A percentile compares a stretch with the other conserved stretches of the same genome.
These are phyloP conservation scores for Porphyrellus cyaneotinctus DNA, from an alignment of 768 basidiomycete species.

Conservation along the genomic window DNA sequence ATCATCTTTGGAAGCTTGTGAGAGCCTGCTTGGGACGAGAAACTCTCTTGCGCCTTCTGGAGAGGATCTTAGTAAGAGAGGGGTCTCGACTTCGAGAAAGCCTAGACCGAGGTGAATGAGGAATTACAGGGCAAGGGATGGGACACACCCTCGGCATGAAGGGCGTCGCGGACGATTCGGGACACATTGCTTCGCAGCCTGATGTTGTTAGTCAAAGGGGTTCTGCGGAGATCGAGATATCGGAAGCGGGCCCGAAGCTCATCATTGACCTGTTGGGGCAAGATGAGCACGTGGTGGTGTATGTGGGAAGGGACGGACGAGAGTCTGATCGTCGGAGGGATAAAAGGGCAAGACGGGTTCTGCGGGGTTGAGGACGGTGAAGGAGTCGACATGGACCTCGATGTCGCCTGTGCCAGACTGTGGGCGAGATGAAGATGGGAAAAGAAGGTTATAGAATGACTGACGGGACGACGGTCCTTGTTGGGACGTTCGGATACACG, in stretches of 20 bases:
- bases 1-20: constrained; percentile 18
- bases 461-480: constrained; percentile 58
- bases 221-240: constrained; percentile 83
- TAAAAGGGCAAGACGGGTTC: constrained; percentile 71
- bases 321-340: constrained; percentile 69
- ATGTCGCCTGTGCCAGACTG: constrained; percentile 69
- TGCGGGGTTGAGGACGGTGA: constrained; percentile 79
- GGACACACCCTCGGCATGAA: constrained; percentile 67
- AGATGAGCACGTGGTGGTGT: not conserved
- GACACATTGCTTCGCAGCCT: constrained; percentile 81
- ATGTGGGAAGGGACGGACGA: constrained; percentile 48
- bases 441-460: constrained; percentile 19
- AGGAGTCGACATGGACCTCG: constrained; percentile 71
- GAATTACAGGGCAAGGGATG: constrained; percentile 2
- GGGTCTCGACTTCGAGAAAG: constrained; percentile 93
- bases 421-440: constrained; percentile 6
- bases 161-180: constrained; percentile 64
- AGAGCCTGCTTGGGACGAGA: constrained; percentile 73
- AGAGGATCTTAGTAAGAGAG: constrained; percentile 83
- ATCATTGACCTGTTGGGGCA: constrained; percentile 64
- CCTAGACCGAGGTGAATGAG: constrained; percentile 40
- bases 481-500: constrained; percentile 61
- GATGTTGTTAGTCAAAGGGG: constrained; percentile 70
- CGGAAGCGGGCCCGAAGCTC: constrained; percentile 82
- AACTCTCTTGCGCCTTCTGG: constrained; percentile 95